Evolutionary conservation across 257 asterid species (phyloP).

Genomic region (Eucommia ulmoides): DNA sequence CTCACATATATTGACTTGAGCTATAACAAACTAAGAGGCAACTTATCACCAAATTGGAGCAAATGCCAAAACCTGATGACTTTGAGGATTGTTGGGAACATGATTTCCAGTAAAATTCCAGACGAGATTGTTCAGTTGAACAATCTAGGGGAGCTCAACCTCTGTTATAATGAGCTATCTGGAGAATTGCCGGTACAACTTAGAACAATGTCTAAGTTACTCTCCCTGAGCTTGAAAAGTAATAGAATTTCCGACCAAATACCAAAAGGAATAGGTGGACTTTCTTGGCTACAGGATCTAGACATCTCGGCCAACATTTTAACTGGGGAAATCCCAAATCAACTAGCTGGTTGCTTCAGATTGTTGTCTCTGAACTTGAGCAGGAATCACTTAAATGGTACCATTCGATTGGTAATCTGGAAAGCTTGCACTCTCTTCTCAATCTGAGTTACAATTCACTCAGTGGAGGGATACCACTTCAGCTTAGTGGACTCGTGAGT

Average conservation of each 20-base stretch:
- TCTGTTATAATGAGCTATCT: conserved; percentile 16
- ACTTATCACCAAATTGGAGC: conserved; percentile 28
- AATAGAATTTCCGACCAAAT: conserved; percentile 22
- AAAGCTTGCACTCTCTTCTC: conserved; percentile 1
- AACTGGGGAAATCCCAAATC: conserved; percentile 22
- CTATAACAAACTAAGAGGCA: conserved; percentile 20
- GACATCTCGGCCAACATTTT: conserved; percentile 13
- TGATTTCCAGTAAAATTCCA: conserved; percentile 24
- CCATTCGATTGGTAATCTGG: background rate
- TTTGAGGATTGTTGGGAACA: conserved; percentile 18
- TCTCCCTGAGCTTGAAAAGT: conserved; percentile 10
- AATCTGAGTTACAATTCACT: conserved; percentile 29
- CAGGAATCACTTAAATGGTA: background rate
- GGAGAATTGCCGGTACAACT: conserved; percentile 24
- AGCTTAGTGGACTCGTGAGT: conserved; percentile 8
- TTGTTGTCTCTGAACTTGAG: background rate
- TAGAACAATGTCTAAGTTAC: conserved; percentile 9
- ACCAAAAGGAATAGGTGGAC: conserved; percentile 15
- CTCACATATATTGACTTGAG: conserved; percentile 18
- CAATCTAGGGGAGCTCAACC: conserved; percentile 14
- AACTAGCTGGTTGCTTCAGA: conserved; percentile 7
- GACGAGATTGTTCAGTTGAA: conserved; percentile 14
- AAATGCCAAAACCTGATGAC: conserved; percentile 9
- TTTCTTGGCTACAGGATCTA: conserved; percentile 8
- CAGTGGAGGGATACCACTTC: conserved; percentile 19